Evolutionary conservation across 441 rosid species (phyloP).

Genomic region (Corymbia calophylla): DNA sequence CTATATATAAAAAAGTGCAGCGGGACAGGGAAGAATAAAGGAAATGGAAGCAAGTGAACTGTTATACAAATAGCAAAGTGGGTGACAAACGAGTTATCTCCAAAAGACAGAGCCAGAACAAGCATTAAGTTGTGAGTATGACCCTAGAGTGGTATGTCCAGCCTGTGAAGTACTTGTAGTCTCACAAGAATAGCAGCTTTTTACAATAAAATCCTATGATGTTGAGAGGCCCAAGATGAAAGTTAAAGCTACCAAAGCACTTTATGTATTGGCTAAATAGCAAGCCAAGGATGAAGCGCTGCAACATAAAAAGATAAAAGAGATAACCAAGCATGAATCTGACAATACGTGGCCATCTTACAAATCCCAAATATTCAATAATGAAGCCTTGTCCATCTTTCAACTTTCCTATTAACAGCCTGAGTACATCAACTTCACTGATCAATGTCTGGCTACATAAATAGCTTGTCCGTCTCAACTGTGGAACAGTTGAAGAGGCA

Average conservation of each 20-base stretch:
- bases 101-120: neutral
- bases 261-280: neutral
- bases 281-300: neutral
- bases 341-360: neutral
- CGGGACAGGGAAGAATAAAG: neutral
- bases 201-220: neutral
- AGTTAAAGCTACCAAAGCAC: neutral
- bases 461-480: neutral
- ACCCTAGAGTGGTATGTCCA: neutral
- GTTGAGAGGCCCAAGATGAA: neutral
- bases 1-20: neutral
- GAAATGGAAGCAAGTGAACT: neutral
- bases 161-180: neutral
- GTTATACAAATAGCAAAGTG: neutral
- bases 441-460: neutral
- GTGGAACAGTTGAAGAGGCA: neutral
- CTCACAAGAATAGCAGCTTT: neutral
- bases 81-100: neutral
- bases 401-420: neutral
- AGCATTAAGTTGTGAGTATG: neutral
- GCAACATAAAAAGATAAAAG: neutral
- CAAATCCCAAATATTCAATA: neutral
- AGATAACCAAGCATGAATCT: neutral
- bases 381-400: neutral
- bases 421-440: neutral